Percentiles rank a stretch among this genome's conserved stretches.
Evolutionary conservation across 1,139 yeast genomes (phyloP).

Genomic region (Yueomyces sp.): DNA sequence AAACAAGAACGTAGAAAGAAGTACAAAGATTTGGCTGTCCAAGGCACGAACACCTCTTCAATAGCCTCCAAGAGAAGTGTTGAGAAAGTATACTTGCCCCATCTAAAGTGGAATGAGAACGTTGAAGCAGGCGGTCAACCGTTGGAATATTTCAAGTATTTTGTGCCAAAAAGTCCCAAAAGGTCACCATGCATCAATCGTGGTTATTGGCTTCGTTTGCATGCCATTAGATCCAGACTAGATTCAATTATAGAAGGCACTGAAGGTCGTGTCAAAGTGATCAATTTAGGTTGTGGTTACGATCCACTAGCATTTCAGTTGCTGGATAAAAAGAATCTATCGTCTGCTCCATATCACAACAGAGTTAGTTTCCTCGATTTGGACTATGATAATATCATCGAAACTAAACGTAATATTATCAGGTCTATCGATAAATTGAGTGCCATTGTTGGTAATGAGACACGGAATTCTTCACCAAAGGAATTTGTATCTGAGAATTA

Average conservation of each 20-base stretch:
- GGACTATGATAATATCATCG: conserved; percentile 60
- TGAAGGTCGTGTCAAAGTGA: conserved; percentile 27
- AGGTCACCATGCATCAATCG: conserved; percentile 73
- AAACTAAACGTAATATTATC: conserved; percentile 42
- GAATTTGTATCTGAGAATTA: conserved; percentile 30
- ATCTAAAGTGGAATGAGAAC: conserved; percentile 27
- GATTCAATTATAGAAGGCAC: conserved; percentile 28
- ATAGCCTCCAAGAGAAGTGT: conserved; percentile 76
- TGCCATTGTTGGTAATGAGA: conserved; percentile 31
- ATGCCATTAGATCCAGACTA: conserved; percentile 46
- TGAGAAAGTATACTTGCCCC: conserved; percentile 44
- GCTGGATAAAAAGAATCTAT: conserved; percentile 27
- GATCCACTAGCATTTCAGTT: conserved; percentile 68
- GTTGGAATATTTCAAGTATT: conserved; percentile 45
- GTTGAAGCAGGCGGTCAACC: conserved; percentile 21
- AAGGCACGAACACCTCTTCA: conserved; percentile 75
- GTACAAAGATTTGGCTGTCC: conserved; percentile 53
- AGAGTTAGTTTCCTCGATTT: conserved; percentile 49
- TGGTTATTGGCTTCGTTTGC: conserved; percentile 77
- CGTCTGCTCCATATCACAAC: conserved; percentile 12
- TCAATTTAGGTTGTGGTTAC: conserved; percentile 75
- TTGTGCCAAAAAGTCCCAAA: conserved; percentile 51
- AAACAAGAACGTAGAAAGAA: conserved; percentile 36
- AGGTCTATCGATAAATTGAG: conserved; percentile 34
- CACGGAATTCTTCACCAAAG: conserved; percentile 25